phyloP scores from a whole-genome alignment of 1,284 basidiomycete species.

The Phenoliferia sp. region DNA sequence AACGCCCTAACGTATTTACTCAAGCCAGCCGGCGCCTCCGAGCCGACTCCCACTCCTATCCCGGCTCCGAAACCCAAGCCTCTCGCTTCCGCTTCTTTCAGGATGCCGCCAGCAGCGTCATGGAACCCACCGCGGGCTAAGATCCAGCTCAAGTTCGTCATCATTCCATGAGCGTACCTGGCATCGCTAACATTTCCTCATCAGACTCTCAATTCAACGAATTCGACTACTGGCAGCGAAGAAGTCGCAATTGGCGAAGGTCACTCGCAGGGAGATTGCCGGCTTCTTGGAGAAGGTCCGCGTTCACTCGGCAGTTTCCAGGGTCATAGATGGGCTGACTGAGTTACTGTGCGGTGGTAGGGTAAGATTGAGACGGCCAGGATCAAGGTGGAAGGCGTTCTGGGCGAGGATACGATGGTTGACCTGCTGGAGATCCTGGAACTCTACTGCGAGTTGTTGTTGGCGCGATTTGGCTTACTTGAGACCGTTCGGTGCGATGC shows the following conservation, averaged over 20 bases:
- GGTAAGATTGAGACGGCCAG: slow-evolving; percentile 73
- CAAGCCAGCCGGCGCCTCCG: no score
- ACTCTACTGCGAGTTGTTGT: slow-evolving; percentile 80
- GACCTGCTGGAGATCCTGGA: slow-evolving; percentile 88
- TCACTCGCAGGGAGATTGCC: slow-evolving; percentile 59
- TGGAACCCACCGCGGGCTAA: slow-evolving; percentile 23
- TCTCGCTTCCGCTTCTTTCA: no score
- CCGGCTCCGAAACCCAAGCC: no score
- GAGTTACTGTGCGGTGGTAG: neutral
- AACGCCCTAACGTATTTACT: no score
- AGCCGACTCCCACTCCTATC: no score
- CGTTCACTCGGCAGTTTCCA: neutral
- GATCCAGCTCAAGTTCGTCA: slow-evolving; percentile 46
- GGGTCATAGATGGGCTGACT: neutral
- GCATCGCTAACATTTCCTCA: neutral
- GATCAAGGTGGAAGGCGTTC: slow-evolving; percentile 64
- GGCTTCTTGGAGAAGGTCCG: slow-evolving; percentile 61
- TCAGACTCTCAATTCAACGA: slow-evolving; percentile 82
- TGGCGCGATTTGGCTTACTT: slow-evolving; percentile 84
- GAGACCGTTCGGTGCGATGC: slow-evolving; percentile 63
- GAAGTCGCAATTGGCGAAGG: slow-evolving; percentile 86
- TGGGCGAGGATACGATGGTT: slow-evolving; percentile 76
- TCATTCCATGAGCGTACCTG: no score
- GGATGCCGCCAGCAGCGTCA: slow-evolving; percentile 8
- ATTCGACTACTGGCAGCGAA: slow-evolving; percentile 86